These are phyloP conservation scores for Emmonsiellopsis sp. DNA, from an alignment of 2,329 filamentous ascomycete genomes.

Conservation along the genomic window DNA sequence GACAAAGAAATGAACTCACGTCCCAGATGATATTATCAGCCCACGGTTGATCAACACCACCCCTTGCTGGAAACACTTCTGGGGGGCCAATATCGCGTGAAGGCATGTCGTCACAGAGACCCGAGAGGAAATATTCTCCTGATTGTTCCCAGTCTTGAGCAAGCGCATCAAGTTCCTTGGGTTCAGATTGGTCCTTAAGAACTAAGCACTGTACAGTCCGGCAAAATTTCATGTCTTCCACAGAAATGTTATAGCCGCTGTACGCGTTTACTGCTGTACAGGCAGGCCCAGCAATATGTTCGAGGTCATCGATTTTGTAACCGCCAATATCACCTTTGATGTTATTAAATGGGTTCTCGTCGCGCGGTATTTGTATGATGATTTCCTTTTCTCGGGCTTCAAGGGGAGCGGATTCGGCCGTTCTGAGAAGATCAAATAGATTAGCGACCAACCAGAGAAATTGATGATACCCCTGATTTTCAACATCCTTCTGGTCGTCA, in stretches of 20 bases:
- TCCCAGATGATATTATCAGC: no score
- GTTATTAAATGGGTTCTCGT: not conserved
- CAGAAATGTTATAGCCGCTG: not conserved
- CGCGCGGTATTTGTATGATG: not conserved
- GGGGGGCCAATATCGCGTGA: no score
- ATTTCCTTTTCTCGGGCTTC: not conserved
- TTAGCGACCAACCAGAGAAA: no score
- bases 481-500: no score
- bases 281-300: slow-evolving; percentile 4
- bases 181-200: not conserved
- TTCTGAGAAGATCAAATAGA: not conserved
- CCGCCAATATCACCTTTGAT: not conserved
- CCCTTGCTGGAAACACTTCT: no score
- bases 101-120: not conserved
- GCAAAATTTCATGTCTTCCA: slow-evolving; percentile 6
- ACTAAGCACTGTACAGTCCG: slow-evolving; percentile 3
- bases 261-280: slow-evolving; percentile 2
- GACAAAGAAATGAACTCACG: no score
- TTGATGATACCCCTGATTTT: no score
- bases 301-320: not conserved
- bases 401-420: not conserved
- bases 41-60: no score
- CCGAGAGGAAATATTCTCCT: not conserved
- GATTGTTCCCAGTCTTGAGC: not conserved
- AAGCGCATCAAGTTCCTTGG: not conserved